Conservation (phyloP, 495 filamentous ascomycete genomes). For the Penicillium roqueforti region DNA sequence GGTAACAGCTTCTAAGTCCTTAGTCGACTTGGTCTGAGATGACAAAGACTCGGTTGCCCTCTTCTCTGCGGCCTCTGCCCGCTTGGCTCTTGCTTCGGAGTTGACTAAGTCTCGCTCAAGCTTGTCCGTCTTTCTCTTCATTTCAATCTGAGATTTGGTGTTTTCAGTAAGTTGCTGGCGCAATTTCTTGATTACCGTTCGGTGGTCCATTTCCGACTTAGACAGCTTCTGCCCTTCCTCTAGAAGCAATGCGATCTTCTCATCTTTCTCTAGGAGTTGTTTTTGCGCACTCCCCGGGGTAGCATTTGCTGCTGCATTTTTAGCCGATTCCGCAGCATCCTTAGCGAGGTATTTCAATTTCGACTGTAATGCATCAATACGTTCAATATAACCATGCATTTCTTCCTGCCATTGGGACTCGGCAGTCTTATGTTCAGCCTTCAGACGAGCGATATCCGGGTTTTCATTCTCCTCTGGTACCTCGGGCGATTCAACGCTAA, state of each 20-base stretch:
- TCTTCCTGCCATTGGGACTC: slow-evolving; percentile 72
- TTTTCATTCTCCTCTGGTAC: slow-evolving; percentile 21
- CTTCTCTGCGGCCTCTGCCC: slow-evolving; percentile 65
- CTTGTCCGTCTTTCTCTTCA: slow-evolving; percentile 58
- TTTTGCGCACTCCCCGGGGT: slow-evolving; percentile 63
- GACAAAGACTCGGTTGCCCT: slow-evolving; percentile 59
- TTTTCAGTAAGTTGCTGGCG: slow-evolving; percentile 61
- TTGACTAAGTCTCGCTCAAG: slow-evolving; percentile 58
- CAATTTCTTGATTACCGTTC: slow-evolving; percentile 79
- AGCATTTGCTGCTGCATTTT: slow-evolving; percentile 56
- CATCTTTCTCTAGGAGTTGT: slow-evolving; percentile 82
- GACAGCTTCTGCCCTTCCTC: slow-evolving; percentile 90
- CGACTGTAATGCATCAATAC: slow-evolving; percentile 86
- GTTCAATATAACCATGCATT: slow-evolving; percentile 74
- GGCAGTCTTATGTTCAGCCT: slow-evolving; percentile 54
- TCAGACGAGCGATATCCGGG: slow-evolving; percentile 45
- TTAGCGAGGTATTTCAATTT: slow-evolving; percentile 84
- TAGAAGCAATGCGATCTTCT: slow-evolving; percentile 82
- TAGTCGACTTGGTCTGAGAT: slow-evolving; percentile 60
- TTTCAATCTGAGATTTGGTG: slow-evolving; percentile 42
- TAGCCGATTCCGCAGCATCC: slow-evolving; percentile 68
- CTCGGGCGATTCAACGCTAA: slow-evolving; percentile 18
- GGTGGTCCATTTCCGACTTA: slow-evolving; percentile 76
- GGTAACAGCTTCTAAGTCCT: slow-evolving; percentile 64
- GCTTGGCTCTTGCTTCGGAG: slow-evolving; percentile 55